Evolutionary conservation across 257 asterid species (phyloP), one percentile per base, ranked within the genome.

Genomic region (Solanum clarkiae): DNA sequence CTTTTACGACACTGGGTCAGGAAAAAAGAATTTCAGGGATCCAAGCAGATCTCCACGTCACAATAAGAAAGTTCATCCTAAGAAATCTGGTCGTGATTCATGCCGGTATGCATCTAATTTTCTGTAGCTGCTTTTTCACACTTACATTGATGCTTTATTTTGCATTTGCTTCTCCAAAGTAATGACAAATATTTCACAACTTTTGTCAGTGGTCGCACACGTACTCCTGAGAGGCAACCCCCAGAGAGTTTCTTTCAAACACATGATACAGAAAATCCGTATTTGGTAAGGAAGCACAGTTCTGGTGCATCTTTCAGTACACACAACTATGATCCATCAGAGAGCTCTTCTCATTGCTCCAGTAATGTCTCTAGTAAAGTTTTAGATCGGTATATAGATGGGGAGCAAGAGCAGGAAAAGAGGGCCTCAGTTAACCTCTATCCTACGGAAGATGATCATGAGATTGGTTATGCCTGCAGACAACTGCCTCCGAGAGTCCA

Each of bases 341-440:
- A 94, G 84, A 90, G 86, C 86, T 91, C 97, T 84, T 94, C 98
- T 63, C 60, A 91, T 90, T 86, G 94, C 93, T 94, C 99, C 29
- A 94, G 98, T 84, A 92, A 94, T 70, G 91, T 92, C 85, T 96
- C 99, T 20, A 92, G 80, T 87, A 96, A 89, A 82, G 93, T 97
- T 55, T 86, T 95, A 92, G 99, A 97, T 89, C 97, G 94, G 65
- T 97, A 90, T 87, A 93, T 97, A 81, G 98, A 93, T 90, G 99
- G 97, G 82, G 99, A 97, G 87, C 97, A 94, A 84, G 93, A 92
- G 85, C 86, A 86, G 84, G 94, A 90, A 84, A 92, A 72, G 87
- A 85, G 85, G 84, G 90, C 88, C 69, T 60, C 84, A 49, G 90
- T 80, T 80, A 86, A 75, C 83, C 88, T 86, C 80, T 83, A 84